A percentile compares a stretch with the other conserved stretches of the same genome.
These are phyloP conservation scores for Salvia splendens DNA, from an alignment of 257 asterid genomes.

Conservation along the genomic window DNA sequence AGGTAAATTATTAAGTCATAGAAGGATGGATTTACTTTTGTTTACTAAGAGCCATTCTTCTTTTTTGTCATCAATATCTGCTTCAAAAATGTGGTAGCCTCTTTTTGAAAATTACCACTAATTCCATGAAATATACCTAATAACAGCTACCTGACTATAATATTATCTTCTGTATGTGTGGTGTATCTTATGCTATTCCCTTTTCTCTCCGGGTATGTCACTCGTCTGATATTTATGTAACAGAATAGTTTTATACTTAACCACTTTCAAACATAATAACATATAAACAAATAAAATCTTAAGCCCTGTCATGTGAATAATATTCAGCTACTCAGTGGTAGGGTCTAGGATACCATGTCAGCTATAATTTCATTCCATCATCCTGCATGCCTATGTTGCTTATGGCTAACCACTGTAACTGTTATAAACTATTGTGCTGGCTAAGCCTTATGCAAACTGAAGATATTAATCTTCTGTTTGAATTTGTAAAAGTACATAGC, in stretches of 20 bases:
- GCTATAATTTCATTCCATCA: background rate
- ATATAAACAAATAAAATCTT: background rate
- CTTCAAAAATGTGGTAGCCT: slow-evolving; percentile 5
- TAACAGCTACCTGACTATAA: slow-evolving; percentile 19
- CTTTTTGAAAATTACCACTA: slow-evolving; percentile 11
- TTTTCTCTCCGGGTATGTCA: background rate
- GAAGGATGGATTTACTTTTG: slow-evolving; percentile 3
- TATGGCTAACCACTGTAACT: slow-evolving; percentile 3
- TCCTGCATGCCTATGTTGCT: slow-evolving; percentile 1
- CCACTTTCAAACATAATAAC: background rate
- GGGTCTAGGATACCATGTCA: background rate
- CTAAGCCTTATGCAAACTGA: background rate
- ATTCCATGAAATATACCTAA: slow-evolving; percentile 21
- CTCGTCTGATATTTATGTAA: background rate
- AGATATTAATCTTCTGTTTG: slow-evolving; percentile 3
- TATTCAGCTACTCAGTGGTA: background rate
- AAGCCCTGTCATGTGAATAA: background rate
- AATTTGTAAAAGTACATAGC: slow-evolving; percentile 11
- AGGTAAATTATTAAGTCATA: slow-evolving; percentile 48
- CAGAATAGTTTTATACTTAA: background rate
- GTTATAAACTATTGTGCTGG: background rate
- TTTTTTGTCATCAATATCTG: slow-evolving; percentile 12
- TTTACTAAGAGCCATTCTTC: background rate
- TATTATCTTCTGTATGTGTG: slow-evolving; percentile 10
- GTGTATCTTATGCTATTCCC: background rate